phyloP scores from a whole-genome alignment of 805 yeast species.

The Pachysolen tannophilus region DNA sequence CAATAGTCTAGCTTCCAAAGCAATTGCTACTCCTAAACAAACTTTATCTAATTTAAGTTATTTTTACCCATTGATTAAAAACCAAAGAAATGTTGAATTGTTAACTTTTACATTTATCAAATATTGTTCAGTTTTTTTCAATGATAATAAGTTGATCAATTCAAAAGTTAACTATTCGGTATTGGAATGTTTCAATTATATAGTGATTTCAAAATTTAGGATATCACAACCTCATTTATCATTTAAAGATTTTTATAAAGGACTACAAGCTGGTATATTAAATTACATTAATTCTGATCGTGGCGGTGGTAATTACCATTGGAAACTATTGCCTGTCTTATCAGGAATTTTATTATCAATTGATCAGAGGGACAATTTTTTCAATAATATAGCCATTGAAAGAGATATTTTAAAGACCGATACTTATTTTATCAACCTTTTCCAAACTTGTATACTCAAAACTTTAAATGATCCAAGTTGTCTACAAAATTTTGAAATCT shows the following conservation, averaged over 20 bases:
- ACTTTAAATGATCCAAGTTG: not conserved
- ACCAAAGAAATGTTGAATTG: slow-evolving; percentile 35
- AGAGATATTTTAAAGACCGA: slow-evolving; percentile 18
- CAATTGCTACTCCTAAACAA: slow-evolving; percentile 22
- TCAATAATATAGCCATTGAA: slow-evolving; percentile 19
- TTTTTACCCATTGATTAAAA: slow-evolving; percentile 42
- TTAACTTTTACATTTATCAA: slow-evolving; percentile 36
- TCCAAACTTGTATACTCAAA: slow-evolving; percentile 4
- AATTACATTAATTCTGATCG: slow-evolving; percentile 19
- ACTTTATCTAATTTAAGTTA: slow-evolving; percentile 40
- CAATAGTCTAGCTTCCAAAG: slow-evolving; percentile 33
- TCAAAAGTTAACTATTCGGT: slow-evolving; percentile 29
- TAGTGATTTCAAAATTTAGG: slow-evolving; percentile 35
- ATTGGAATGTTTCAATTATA: slow-evolving; percentile 39
- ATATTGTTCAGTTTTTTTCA: slow-evolving; percentile 30
- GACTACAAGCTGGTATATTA: slow-evolving; percentile 26
- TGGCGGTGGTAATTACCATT: slow-evolving; percentile 17
- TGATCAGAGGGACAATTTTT: slow-evolving; percentile 15
- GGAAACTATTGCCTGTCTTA: slow-evolving; percentile 41
- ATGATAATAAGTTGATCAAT: slow-evolving; percentile 13
- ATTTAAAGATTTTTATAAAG: slow-evolving; percentile 33
- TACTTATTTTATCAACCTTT: slow-evolving; percentile 7
- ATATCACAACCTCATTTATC: slow-evolving; percentile 41
- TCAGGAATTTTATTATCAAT: slow-evolving; percentile 36
- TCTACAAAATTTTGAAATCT: slow-evolving; percentile 3